These are phyloP conservation scores for Backusella mclennaniae DNA, from an alignment of 192 early-diverging fungal species.

Conservation along the genomic window DNA sequence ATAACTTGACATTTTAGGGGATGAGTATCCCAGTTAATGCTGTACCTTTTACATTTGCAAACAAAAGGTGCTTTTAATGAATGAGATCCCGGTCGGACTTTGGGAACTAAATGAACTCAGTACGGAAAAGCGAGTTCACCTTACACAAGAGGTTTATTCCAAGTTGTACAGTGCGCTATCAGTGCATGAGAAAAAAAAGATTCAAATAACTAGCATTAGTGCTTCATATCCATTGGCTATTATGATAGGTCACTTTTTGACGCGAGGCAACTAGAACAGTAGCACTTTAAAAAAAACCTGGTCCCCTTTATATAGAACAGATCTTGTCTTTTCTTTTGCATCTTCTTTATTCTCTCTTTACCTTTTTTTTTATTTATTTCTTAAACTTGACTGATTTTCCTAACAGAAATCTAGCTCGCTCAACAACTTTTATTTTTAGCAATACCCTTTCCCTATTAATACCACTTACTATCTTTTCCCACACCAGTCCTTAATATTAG, in stretches of 20 bases:
- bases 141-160: background rate
- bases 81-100: background rate
- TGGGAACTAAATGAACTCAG: background rate
- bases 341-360: background rate
- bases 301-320: background rate
- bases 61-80: background rate
- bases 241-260: constrained; percentile 7
- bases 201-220: background rate
- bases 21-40: background rate
- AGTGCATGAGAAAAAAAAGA: constrained; percentile 2
- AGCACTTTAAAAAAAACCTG: background rate
- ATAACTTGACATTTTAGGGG: background rate
- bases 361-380: background rate
- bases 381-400: background rate
- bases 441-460: background rate
- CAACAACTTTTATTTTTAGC: background rate
- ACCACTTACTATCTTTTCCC: background rate
- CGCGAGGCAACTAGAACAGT: background rate
- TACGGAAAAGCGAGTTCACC: background rate
- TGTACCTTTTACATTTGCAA: background rate
- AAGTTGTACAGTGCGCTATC: constrained; percentile 1
- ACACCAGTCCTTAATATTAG: background rate
- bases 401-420: background rate
- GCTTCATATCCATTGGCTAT: background rate
- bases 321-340: background rate